Base-by-base conservation (phyloP, 495 filamentous ascomycete species). In the Aspergillus olivimuriae region DNA sequence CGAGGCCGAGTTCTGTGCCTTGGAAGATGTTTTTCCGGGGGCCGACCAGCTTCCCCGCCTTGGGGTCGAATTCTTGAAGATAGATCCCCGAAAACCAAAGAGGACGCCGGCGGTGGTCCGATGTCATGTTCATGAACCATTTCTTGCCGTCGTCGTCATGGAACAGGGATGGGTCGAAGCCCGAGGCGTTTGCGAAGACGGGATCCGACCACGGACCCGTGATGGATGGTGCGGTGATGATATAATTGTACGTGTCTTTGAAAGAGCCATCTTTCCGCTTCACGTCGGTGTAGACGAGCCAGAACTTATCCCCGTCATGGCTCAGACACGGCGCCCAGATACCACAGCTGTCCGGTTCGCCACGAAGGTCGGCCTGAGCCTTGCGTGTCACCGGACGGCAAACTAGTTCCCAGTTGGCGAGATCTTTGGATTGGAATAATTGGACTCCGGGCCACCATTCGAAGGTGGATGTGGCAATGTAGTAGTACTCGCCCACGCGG, bases 301-400 rank as follows among this genome's bases (percentile, higher is more conserved):
- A 80, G 55, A 80, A 82, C 34, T 65, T 68, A 4, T 75, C 65
- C 38, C 74, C 75, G 47, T 80, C 72, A 46, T 82, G 75, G 2
- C 69, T 69, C 12, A 81, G 62, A 45, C 76, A 79, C 3, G 79
- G 77, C n/a, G 79, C 77, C 77, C 77, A 82, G 32, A 83, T 56
- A 21, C 80, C 77, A 57, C 78, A 77, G 57, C 73, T 75, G 60
- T 78, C 68, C 18, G 74, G 74, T 44, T 71, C 67, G 39, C 68
- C 42, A 20, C 44, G 44, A 23, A 51, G n/a, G 8, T 36, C 34
- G 28, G 43, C 17, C 33, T 58, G 51, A 30, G 30, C 39, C 19
- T 41, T 42, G 19, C 56, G 56, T 24, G 43, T 58, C 14, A 66
- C 40, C 14, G 61, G 53, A 17, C 56, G 52, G 8, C 21, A 44